Base-by-base conservation (phyloP, 495 filamentous ascomycete genomes). In the Penicillium soppii region DNA sequence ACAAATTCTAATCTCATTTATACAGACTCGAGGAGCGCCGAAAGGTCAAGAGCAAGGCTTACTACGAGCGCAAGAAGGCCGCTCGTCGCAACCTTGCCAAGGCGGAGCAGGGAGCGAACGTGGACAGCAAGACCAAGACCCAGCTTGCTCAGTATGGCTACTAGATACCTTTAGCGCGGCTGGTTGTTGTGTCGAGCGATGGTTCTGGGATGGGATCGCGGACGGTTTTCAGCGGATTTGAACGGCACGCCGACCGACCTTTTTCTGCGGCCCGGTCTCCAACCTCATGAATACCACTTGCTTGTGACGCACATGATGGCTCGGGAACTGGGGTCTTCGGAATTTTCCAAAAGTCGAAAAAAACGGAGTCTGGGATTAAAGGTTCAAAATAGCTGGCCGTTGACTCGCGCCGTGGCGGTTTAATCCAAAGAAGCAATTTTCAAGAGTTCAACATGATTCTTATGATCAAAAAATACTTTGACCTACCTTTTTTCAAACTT, bases 41-140 rank as follows among this genome's bases (percentile, higher is more conserved):
- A 78, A 98, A 98, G 82, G 91, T 92, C 74, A 97, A 97, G 86
- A 89, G 91, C 68, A 85, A 88, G 65, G 94, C 94, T 70, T 98
- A 97, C 87, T 98, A 98, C 83, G 90, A 91, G 80, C 90, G 91
- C 83, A 98, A 97, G 94, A 95, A 95, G 91, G 82, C 86, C 48
- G 87, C 87, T 62, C 83, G 85, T 72, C 91, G 85, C 82, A 89
- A 90, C 79, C 79, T 96, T 50, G 79, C 84, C 60, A 88, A 96
- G 71, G 92, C 94, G 64, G 83, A 94, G 82, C 90, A 92, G 87
- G 86, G 77, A 70, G 91, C 91, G 53, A 90, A 82, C 69, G 88
- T 95, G 75, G 86, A 92, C 80, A 82, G 77, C 45, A 80, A 83
- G 74, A 80, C 76, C 62, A 85, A 84, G 78, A 73, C 70, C 73